These are phyloP conservation scores for Aspergillus calidoustus DNA, from an alignment of 2,329 filamentous ascomycete genomes.

Conservation along the genomic window DNA sequence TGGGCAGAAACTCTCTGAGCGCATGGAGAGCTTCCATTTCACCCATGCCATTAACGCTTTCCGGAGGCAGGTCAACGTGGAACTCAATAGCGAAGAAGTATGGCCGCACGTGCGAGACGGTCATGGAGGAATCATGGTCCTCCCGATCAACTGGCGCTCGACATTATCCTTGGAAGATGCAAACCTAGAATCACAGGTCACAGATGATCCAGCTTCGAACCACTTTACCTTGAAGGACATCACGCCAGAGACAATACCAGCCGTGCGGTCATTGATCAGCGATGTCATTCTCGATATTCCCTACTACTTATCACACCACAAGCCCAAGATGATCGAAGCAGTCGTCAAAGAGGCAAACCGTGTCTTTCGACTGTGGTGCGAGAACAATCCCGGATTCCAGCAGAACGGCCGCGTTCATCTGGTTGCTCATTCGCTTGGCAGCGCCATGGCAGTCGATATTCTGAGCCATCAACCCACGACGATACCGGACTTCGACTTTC, in stretches of 20 bases:
- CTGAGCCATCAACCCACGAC: conserved; percentile 84
- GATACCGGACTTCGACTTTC: conserved; percentile 56
- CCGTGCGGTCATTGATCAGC: conserved; percentile 89
- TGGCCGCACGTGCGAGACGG: conserved; percentile 73
- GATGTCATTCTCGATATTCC: conserved; percentile 99
- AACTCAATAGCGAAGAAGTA: conserved; percentile 75
- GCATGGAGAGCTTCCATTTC: conserved; percentile 95
- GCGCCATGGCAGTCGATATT: conserved; percentile 91
- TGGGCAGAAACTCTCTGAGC: conserved; percentile 91
- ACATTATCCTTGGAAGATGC: conserved; percentile 86
- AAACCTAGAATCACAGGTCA: conserved; percentile 58
- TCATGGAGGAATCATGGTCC: conserved; percentile 89
- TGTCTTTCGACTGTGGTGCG: conserved; percentile 93
- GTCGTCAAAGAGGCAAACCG: conserved; percentile 90
- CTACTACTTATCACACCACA: conserved; percentile 96
- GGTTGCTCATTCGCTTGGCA: conserved; percentile 90
- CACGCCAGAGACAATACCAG: conserved; percentile 86
- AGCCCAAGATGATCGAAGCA: conserved; percentile 90
- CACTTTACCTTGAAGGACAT: conserved; percentile 81
- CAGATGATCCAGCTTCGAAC: conserved; percentile 62
- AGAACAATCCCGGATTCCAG: conserved; percentile 86
- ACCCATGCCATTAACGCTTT: conserved; percentile 95
- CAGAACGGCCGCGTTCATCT: conserved; percentile 84
- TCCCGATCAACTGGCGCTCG: conserved; percentile 94
- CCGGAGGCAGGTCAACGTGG: conserved; percentile 81